These are phyloP conservation scores for Kokia cookei DNA, from an alignment of 441 rosid species.

Conservation along the genomic window DNA sequence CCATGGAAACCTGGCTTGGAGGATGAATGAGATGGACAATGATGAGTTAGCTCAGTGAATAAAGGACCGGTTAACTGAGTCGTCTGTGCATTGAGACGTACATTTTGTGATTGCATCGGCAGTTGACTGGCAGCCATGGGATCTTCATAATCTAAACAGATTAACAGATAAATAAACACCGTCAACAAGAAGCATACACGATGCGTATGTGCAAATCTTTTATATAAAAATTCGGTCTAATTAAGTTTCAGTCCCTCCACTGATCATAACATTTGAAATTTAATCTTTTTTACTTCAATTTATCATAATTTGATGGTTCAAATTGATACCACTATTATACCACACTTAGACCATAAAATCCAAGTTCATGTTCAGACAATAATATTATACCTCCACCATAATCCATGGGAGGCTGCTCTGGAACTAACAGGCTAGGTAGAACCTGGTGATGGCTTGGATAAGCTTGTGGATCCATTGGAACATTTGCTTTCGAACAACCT, in stretches of 20 bases:
- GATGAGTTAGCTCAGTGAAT: slow-evolving; percentile 41
- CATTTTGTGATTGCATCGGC: slow-evolving; percentile 44
- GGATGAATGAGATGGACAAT: slow-evolving; percentile 30
- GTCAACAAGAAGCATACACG: not conserved
- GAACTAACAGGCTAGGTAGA: slow-evolving; percentile 36
- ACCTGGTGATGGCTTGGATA: slow-evolving; percentile 42
- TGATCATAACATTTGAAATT: too few relatives aligned
- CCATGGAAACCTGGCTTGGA: slow-evolving; percentile 37
- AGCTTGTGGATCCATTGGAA: slow-evolving; percentile 26
- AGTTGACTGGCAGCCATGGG: slow-evolving; percentile 28
- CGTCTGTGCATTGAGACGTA: slow-evolving; percentile 35
- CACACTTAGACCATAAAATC: not conserved
- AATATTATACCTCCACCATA: slow-evolving; percentile 56
- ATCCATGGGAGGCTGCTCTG: slow-evolving; percentile 50
- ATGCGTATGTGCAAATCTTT: not conserved
- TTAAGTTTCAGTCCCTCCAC: too few relatives aligned
- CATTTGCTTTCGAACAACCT: slow-evolving; percentile 29
- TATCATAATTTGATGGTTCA: too few relatives aligned
- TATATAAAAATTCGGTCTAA: not conserved
- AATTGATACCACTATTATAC: too few relatives aligned
- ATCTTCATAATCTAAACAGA: slow-evolving; percentile 51
- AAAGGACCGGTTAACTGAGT: slow-evolving; percentile 35
- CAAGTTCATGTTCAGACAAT: not conserved
- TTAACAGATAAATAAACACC: not conserved
- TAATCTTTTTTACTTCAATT: too few relatives aligned